phyloP scores from a whole-genome alignment of 75 land plant genomes.

The Cunninghamia lanceolata region DNA sequence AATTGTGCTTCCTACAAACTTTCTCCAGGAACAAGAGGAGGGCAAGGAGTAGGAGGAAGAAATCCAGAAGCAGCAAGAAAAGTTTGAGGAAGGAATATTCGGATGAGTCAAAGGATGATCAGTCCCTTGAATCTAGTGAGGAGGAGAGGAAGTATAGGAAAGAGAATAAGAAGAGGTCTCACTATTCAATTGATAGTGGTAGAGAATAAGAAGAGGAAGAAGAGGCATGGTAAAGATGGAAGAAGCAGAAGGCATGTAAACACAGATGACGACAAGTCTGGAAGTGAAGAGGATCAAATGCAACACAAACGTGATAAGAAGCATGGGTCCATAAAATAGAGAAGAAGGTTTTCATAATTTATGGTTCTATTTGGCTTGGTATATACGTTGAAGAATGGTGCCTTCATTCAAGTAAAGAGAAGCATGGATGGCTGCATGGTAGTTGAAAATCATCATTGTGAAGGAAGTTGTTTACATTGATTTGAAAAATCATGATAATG shows the following conservation, averaged over 20 bases:
- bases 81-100: constrained; percentile 12
- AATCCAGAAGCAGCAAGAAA: constrained; percentile 4
- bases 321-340: neutral
- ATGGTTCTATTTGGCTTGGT: no score
- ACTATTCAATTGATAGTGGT: constrained; percentile 22
- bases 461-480: neutral
- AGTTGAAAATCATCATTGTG: neutral
- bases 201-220: constrained; percentile 27
- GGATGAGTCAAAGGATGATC: constrained; percentile 16
- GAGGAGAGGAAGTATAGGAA: constrained; percentile 16
- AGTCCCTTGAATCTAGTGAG: neutral
- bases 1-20: neutral
- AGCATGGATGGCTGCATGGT: neutral
- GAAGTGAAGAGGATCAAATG: constrained; percentile 1
- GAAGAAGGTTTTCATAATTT: neutral
- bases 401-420: neutral
- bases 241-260: neutral
- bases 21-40: constrained; percentile 12
- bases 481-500: neutral
- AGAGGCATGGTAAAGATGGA: constrained; percentile 26
- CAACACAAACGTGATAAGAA: neutral
- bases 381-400: no score
- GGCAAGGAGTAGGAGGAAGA: constrained; percentile 10
- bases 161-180: constrained; percentile 31
- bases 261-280: neutral